These are phyloP conservation scores for Populus ilicifolia DNA, from an alignment of 345 rosid species.

Conservation along the genomic window DNA sequence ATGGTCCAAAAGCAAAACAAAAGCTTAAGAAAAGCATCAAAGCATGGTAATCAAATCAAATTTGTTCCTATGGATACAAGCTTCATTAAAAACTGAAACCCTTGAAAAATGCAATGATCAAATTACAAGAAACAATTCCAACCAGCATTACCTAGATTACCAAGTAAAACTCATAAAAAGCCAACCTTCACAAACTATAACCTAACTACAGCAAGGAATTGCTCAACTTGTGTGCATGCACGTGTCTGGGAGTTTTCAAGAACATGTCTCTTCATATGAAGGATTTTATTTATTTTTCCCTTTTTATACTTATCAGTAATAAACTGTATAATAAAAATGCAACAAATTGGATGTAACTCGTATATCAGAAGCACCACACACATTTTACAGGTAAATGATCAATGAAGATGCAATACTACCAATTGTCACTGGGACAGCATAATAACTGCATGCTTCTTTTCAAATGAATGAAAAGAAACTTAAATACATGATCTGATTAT, in stretches of 20 bases:
- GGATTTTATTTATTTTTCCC: background rate
- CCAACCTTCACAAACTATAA: background rate
- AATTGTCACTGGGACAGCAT: no score
- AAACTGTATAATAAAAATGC: no score
- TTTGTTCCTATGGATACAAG: background rate
- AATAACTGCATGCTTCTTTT: background rate
- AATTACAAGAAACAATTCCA: background rate
- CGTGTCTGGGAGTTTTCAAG: background rate
- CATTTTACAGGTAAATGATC: no score
- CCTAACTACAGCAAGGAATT: background rate
- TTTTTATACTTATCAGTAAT: no score
- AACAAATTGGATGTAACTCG: no score
- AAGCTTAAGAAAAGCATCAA: background rate
- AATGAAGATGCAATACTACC: no score
- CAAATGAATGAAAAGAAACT: background rate
- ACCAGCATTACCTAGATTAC: background rate
- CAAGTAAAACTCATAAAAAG: background rate
- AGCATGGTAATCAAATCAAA: background rate
- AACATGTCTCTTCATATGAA: background rate
- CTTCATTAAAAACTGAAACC: background rate
- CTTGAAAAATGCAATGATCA: background rate
- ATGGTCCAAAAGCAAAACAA: background rate
- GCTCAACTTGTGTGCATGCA: background rate
- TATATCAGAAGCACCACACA: no score
- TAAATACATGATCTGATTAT: background rate